phyloP scores from a whole-genome alignment of 2,329 filamentous ascomycete genomes.

The Ilyonectria destructans region DNA sequence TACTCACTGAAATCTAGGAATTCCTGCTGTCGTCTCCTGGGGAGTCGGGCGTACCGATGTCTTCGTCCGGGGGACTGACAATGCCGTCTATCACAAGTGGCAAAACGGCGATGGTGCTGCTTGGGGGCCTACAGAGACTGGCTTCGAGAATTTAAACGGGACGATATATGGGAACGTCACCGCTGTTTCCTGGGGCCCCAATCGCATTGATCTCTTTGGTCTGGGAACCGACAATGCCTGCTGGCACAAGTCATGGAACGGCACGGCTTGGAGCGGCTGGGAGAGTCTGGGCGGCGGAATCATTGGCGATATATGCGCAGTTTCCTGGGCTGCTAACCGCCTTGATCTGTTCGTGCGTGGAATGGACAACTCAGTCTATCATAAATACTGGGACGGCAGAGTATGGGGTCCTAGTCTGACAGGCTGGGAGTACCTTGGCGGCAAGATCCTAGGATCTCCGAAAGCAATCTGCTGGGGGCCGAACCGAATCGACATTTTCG shows the following conservation, averaged over 20 bases:
- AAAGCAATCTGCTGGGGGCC: slow-evolving; percentile 45
- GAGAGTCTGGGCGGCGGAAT: slow-evolving; percentile 50
- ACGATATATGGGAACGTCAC: background rate
- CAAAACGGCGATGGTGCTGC: background rate
- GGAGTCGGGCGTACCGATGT: background rate
- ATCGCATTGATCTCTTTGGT: slow-evolving; percentile 47
- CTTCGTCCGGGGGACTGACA: background rate
- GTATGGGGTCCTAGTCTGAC: slow-evolving; percentile 39
- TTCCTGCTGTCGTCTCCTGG: background rate
- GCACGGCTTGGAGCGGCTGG: slow-evolving; percentile 40
- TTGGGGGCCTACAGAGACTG: background rate
- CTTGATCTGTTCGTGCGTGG: slow-evolving; percentile 51
- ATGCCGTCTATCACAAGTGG: background rate
- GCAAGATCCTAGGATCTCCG: background rate
- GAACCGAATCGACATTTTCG: slow-evolving; percentile 48
- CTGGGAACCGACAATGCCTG: slow-evolving; percentile 41
- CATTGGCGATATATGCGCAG: slow-evolving; percentile 40
- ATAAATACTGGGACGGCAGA: slow-evolving; percentile 46
- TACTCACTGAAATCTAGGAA: background rate
- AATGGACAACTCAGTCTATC: slow-evolving; percentile 49
- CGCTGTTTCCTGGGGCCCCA: slow-evolving; percentile 45
- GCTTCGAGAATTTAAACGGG: background rate
- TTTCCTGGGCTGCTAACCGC: slow-evolving; percentile 47
- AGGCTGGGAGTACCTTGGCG: slow-evolving; percentile 14
- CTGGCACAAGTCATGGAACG: slow-evolving; percentile 44